phyloP scores from a whole-genome alignment of 2,329 filamentous ascomycete species.

The Talaromyces sp. region DNA sequence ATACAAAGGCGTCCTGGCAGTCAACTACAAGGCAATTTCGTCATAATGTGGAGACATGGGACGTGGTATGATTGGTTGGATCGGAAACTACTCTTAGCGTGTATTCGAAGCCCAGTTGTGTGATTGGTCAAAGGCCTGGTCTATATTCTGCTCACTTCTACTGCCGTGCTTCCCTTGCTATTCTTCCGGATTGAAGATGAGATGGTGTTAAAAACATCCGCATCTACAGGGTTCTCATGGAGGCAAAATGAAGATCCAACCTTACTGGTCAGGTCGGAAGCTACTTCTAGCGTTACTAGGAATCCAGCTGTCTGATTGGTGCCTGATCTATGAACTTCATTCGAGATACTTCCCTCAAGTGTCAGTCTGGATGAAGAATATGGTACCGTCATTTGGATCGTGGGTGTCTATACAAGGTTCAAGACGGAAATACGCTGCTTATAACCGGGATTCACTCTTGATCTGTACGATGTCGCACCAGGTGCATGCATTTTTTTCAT shows the following conservation, averaged over 20 bases:
- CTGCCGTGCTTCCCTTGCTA: neutral
- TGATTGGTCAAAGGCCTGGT: neutral
- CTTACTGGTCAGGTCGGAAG: constrained; percentile 10
- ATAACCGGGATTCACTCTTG: neutral
- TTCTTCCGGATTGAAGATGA: neutral
- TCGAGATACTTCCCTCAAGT: neutral
- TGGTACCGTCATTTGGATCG: neutral
- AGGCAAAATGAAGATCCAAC: neutral
- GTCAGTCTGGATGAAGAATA: neutral
- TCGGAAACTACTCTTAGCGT: constrained; percentile 16
- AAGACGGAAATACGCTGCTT: neutral
- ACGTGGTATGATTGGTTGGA: neutral
- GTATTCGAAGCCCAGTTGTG: neutral
- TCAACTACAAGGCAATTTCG: neutral
- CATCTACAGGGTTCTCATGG: neutral
- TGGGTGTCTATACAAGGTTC: neutral
- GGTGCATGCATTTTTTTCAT: neutral
- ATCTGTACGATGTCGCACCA: too few species aligned
- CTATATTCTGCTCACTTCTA: neutral
- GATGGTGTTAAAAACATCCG: neutral
- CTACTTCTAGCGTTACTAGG: neutral
- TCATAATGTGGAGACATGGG: neutral
- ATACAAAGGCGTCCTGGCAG: neutral
- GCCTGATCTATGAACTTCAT: neutral
- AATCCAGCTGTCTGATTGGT: neutral